Evolutionary conservation across 805 yeast genomes (phyloP).

Genomic region (Saturnispora galanensis): DNA sequence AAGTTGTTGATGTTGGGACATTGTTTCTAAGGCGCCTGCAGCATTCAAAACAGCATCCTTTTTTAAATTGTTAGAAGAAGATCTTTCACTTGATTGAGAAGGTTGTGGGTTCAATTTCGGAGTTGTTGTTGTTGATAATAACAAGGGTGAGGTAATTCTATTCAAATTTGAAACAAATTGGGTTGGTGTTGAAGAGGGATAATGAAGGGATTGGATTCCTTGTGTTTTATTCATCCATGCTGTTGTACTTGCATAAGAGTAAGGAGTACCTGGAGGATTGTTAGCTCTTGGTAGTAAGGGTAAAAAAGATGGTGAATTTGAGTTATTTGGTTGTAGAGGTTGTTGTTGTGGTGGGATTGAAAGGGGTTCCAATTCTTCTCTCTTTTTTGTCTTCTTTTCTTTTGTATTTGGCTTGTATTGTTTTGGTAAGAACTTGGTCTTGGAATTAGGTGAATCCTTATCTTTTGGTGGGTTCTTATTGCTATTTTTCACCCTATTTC

Average conservation of each 20-base stretch:
- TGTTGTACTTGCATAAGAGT: conserved; percentile 21
- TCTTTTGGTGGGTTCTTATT: conserved; percentile 40
- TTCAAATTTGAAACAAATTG: conserved; percentile 59
- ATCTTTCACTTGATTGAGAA: conserved; percentile 24
- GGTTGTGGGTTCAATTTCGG: conserved; percentile 27
- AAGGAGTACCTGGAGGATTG: conserved; percentile 22
- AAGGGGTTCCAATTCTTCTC: background rate
- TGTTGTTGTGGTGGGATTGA: conserved; percentile 4
- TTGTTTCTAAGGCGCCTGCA: conserved; percentile 33
- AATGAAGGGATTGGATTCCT: conserved; percentile 47
- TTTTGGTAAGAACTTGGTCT: conserved; percentile 28
- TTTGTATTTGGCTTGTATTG: conserved; percentile 27
- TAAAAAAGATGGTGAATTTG: conserved; percentile 29
- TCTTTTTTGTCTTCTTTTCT: conserved; percentile 6
- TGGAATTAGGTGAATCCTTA: conserved; percentile 28
- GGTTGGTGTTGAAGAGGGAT: conserved; percentile 61
- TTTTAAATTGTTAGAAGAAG: conserved; percentile 19
- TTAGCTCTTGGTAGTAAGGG: conserved; percentile 32
- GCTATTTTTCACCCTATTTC: conserved; percentile 68
- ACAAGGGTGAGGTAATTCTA: conserved; percentile 54
- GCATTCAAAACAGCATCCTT: conserved; percentile 28
- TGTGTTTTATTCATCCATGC: conserved; percentile 23
- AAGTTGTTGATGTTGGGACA: conserved; percentile 25
- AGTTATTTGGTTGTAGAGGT: conserved; percentile 4
- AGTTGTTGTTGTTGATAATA: conserved; percentile 39